Evolutionary conservation across 371 early-diverging fungal species (phyloP), one percentile per base, ranked within the genome.

Genomic region (Apophysomyces elegans): DNA sequence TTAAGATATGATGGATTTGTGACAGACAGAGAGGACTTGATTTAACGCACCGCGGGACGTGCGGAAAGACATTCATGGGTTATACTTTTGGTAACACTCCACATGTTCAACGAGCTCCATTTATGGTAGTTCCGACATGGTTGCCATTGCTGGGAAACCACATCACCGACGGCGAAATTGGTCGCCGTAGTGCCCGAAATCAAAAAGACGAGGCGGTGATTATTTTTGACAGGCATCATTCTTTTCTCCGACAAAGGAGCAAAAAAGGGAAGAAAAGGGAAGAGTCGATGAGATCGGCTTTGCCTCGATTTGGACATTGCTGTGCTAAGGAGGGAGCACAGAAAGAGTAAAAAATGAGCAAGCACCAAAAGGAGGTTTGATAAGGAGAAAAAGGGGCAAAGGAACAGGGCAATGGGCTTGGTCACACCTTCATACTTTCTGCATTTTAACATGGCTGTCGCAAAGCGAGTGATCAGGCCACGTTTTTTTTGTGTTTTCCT

Each of bases 221-320:
- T 50, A 21, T 50, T 50, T 50, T 50, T 50, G 54, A 50, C 54
- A 50, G 54, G 21, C 16, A 16, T 5, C 21, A 21, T 7, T 50
- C 21, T 5, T 50, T 50, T 50, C 54, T 50, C 54, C 54, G 54
- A 50, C 54, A 8, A 50, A 21, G 54, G 21, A 50, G 9, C 9
- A 21, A 50, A 21, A 21, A 16, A 50, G 9, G 9, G n/a, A 26
- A 26, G 9, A 7, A 50, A 9, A 26, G 11, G 9, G 4, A 50
- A 50, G 54, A 21, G 21, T 6, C 18, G 21, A 7, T 50, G 21
- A 9, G 21, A 21, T 47, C 21, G 54, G 18, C 21, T 16, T n/a
- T 45, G 11, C 21, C 41, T 50, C 16, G 54, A 50, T 50, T 18
- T 50, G 21, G 54, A 9, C 13, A 13, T 13, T 45, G 6, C 16